A percentile compares a stretch with the other conserved stretches of the same genome.
These are phyloP conservation scores for Geoglossum cookeanum DNA, from an alignment of 2,329 filamentous ascomycete species.

Conservation along the genomic window DNA sequence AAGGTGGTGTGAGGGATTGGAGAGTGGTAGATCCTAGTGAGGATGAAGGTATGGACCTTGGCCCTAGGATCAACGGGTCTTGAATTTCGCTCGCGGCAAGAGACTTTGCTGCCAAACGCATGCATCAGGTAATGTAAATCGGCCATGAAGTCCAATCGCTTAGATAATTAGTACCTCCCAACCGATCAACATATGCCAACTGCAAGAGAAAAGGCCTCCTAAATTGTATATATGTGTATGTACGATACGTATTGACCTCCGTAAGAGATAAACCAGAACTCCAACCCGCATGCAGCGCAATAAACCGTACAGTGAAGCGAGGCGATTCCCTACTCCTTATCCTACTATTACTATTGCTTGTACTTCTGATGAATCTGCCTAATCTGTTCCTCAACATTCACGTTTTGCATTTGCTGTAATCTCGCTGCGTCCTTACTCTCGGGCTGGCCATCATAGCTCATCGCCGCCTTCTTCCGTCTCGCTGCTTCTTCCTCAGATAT, in stretches of 20 bases:
- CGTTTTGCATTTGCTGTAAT: constrained; percentile 38
- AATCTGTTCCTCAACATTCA: constrained; percentile 78
- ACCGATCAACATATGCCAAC: neutral
- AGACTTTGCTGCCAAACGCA: neutral
- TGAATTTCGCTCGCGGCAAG: neutral
- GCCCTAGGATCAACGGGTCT: neutral
- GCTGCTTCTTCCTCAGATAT: constrained; percentile 54
- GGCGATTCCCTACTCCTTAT: neutral
- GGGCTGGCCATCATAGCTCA: constrained; percentile 45
- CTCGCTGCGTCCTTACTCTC: constrained; percentile 37
- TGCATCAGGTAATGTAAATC: neutral
- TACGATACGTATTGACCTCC: neutral
- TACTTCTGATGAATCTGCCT: constrained; percentile 43
- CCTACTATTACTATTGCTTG: constrained; percentile 8
- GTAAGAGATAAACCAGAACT: neutral
- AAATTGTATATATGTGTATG: neutral
- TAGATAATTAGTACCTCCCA: neutral
- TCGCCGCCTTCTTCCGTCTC: constrained; percentile 56
- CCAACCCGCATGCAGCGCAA: neutral
- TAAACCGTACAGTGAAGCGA: neutral
- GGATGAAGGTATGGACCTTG: neutral
- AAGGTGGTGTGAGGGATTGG: constrained; percentile 82
- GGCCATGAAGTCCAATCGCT: neutral
- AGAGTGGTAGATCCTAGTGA: neutral
- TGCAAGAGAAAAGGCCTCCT: neutral